A percentile compares a stretch with the other conserved stretches of the same genome.
Evolutionary conservation across 345 rosid species (phyloP).

Genomic region (Populus nigra): DNA sequence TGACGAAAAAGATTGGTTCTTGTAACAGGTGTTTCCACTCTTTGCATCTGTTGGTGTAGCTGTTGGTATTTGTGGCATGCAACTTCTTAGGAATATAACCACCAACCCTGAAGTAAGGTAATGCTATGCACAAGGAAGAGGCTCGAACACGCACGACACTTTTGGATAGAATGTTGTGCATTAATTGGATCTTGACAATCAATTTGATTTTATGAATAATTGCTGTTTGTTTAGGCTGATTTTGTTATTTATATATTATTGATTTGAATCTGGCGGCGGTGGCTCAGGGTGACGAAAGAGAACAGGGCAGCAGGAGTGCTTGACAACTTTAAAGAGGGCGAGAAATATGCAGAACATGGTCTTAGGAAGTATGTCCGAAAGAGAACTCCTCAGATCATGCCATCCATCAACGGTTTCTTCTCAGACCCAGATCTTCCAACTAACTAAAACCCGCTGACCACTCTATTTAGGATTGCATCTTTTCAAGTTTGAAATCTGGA

Average conservation of each 20-base stretch:
- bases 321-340: conserved; percentile 53
- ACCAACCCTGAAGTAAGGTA: conserved; percentile 64
- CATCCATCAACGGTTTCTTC: conserved; percentile 58
- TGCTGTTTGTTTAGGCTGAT: too few relatives aligned
- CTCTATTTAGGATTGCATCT: neutral
- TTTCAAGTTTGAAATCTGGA: neutral
- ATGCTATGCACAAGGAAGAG: neutral
- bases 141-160: too few relatives aligned
- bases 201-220: neutral
- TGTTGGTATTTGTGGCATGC: conserved; percentile 55
- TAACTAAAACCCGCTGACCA: neutral
- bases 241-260: neutral
- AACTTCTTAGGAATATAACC: conserved; percentile 52
- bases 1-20: too few relatives aligned
- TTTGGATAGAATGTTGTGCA: neutral
- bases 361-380: conserved; percentile 47
- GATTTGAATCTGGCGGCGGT: neutral
- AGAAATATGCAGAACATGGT: conserved; percentile 51
- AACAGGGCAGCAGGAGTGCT: conserved; percentile 57
- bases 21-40: conserved; percentile 50
- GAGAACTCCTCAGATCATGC: conserved; percentile 53
- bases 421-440: conserved; percentile 43
- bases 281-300: conserved; percentile 38
- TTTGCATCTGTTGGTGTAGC: conserved; percentile 54
- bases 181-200: neutral